phyloP scores from a whole-genome alignment of 2,329 filamentous ascomycete genomes.

The Beauveria sp. region DNA sequence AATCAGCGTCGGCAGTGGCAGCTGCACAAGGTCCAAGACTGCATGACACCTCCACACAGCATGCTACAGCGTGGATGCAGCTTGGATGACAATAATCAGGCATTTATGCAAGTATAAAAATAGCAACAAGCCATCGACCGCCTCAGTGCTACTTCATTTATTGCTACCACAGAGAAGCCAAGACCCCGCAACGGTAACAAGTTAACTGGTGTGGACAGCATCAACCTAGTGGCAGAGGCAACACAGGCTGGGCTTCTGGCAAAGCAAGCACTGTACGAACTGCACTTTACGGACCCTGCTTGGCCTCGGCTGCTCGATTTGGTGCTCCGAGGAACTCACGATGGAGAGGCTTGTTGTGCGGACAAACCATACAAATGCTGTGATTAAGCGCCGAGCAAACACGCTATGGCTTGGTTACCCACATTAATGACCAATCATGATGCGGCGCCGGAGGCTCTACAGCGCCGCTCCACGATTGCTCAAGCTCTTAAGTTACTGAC shows the following conservation, averaged over 20 bases:
- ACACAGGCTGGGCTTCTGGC: neutral
- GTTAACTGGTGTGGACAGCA: neutral
- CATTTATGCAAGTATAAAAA: conserved; percentile 2
- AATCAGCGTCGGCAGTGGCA: neutral
- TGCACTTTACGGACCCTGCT: neutral
- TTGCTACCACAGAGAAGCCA: neutral
- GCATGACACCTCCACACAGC: neutral
- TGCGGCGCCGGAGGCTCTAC: neutral
- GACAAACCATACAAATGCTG: neutral
- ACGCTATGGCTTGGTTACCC: neutral
- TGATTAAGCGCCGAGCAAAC: conserved; percentile 8
- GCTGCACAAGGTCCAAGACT: neutral
- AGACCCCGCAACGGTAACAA: neutral
- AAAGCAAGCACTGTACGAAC: neutral
- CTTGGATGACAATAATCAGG: neutral
- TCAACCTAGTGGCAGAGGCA: neutral
- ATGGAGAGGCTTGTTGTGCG: neutral
- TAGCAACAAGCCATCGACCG: neutral
- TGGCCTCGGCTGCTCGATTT: neutral
- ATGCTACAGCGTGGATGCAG: neutral
- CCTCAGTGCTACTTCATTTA: neutral
- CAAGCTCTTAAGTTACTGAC: too few relatives aligned
- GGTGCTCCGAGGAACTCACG: neutral
- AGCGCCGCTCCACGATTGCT: too few relatives aligned
- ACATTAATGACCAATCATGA: conserved; percentile 4